These are phyloP conservation scores for Xanthoceras sorbifolium DNA, from an alignment of 345 rosid genomes.

Conservation along the genomic window DNA sequence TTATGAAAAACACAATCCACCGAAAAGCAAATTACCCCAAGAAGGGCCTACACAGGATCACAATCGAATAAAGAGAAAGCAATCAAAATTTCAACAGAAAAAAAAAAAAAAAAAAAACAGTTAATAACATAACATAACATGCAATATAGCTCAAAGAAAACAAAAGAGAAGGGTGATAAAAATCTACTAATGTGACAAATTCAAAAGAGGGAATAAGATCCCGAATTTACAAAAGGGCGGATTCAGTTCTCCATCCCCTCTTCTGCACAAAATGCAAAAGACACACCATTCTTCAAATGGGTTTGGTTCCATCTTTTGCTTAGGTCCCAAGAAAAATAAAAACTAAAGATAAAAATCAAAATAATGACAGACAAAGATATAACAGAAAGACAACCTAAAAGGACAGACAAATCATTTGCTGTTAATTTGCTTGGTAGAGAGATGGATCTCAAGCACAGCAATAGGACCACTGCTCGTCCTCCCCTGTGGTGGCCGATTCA, in stretches of 20 bases:
- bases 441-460: conserved; percentile 73
- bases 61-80: conserved; percentile 10
- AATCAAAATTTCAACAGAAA: too few species aligned
- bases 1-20: too few species aligned
- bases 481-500: conserved; percentile 38
- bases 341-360: conserved; percentile 1
- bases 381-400: conserved; percentile 28
- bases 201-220: conserved; percentile 31
- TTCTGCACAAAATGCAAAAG: conserved; percentile 33
- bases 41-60: conserved; percentile 39
- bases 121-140: background rate
- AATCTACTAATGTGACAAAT: conserved; percentile 19
- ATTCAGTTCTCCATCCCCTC: conserved; percentile 40
- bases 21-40: too few species aligned
- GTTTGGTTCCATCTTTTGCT: conserved; percentile 22
- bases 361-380: conserved; percentile 3
- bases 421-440: background rate
- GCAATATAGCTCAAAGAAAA: background rate
- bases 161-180: background rate
- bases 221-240: conserved; percentile 40
- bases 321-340: background rate
- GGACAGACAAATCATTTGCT: conserved; percentile 23
- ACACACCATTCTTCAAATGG: conserved; percentile 9
- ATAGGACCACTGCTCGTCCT: conserved; percentile 76
- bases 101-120: too few species aligned